A percentile compares a stretch with the other conserved stretches of the same genome.
Evolutionary conservation across 306 rosid genomes (phyloP).

Genomic region (Macrotyloma uniflorum): DNA sequence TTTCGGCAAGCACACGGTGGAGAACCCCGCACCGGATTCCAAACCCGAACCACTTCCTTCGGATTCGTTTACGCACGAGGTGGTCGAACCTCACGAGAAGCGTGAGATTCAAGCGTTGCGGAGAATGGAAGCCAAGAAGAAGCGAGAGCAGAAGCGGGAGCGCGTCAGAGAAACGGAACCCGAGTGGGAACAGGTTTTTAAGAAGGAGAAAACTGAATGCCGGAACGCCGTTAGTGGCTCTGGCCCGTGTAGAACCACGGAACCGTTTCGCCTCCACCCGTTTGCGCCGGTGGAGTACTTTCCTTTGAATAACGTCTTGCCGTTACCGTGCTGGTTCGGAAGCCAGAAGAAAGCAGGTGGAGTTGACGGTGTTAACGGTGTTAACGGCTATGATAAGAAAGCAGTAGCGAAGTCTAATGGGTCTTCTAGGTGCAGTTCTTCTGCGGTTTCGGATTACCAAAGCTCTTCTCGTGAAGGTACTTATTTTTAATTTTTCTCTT

Average conservation of each 20-base stretch:
- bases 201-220: slow-evolving; percentile 9
- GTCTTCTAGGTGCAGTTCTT: slow-evolving; percentile 59
- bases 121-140: slow-evolving; percentile 35
- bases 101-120: slow-evolving; percentile 7
- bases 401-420: slow-evolving; percentile 42
- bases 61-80: background rate
- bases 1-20: slow-evolving; percentile 36
- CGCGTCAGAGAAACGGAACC: slow-evolving; percentile 3
- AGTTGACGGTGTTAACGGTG: slow-evolving; percentile 25
- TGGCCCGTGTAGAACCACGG: background rate
- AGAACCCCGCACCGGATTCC: slow-evolving; percentile 28
- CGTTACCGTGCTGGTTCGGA: slow-evolving; percentile 45
- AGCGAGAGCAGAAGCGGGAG: background rate
- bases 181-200: background rate
- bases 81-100: background rate
- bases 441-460: slow-evolving; percentile 52
- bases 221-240: background rate
- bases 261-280: slow-evolving; percentile 5
- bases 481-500: background rate
- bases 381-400: slow-evolving; percentile 5
- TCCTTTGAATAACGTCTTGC: slow-evolving; percentile 26
- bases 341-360: slow-evolving; percentile 38
- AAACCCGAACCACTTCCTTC: background rate
- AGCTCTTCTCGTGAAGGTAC: slow-evolving; percentile 69
- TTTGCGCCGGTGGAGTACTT: background rate